phyloP scores from a whole-genome alignment of 2,329 filamentous ascomycete species.

The Sclerotinia glacialis region DNA sequence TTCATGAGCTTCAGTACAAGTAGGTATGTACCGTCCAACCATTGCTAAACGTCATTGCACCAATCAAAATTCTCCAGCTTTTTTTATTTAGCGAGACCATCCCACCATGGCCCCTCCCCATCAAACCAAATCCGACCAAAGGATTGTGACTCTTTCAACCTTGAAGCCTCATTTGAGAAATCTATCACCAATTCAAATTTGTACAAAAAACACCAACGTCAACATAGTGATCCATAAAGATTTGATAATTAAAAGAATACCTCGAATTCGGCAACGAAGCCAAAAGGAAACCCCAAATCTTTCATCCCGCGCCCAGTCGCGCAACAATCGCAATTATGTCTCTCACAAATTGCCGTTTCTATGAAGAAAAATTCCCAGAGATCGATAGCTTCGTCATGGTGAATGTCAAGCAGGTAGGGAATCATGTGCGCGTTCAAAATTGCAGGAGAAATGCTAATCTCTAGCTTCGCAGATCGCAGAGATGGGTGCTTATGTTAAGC shows the following conservation, averaged over 20 bases:
- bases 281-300: constrained; percentile 12
- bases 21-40: background rate
- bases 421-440: background rate
- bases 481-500: constrained; percentile 99
- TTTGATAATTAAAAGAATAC: background rate
- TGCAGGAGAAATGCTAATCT: constrained; percentile 21
- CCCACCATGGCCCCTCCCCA: constrained; percentile 21
- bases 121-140: constrained; percentile 12
- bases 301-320: constrained; percentile 27
- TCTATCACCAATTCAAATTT: constrained; percentile 18
- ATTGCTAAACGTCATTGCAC: constrained; percentile 9
- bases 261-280: constrained; percentile 17
- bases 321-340: constrained; percentile 68
- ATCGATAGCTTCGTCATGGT: constrained; percentile 99
- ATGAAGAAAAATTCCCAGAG: constrained; percentile 96
- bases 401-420: constrained; percentile 89
- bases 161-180: constrained; percentile 3
- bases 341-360: constrained; percentile 94
- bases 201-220: constrained; percentile 15
- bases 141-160: constrained; percentile 21
- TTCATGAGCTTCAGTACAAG: constrained; percentile 9
- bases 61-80: constrained; percentile 18
- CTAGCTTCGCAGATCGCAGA: constrained; percentile 73
- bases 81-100: constrained; percentile 21
- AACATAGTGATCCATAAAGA: background rate